phyloP scores from a whole-genome alignment of 768 basidiomycete species.

The Boletus coccyginus region DNA sequence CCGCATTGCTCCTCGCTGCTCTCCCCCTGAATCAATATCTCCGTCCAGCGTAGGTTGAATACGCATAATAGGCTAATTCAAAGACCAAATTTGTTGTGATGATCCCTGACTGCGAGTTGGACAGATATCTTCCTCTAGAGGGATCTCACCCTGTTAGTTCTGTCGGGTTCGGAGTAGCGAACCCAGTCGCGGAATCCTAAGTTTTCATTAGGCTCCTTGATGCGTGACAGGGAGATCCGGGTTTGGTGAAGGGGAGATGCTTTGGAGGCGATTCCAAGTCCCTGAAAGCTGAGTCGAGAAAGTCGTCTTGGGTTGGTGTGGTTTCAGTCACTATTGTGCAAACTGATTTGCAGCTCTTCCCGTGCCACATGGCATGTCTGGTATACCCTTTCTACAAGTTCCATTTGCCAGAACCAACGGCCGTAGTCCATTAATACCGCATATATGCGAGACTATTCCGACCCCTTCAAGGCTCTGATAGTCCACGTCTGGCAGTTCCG shows the following conservation, averaged over 20 bases:
- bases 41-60: not conserved
- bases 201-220: not conserved
- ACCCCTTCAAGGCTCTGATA: slow-evolving; percentile 4
- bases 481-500: slow-evolving; percentile 11
- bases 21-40: not conserved
- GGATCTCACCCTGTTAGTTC: not conserved
- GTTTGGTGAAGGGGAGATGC: not conserved
- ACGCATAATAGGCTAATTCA: too few relatives aligned
- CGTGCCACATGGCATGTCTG: too few relatives aligned
- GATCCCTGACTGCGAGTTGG: too few relatives aligned
- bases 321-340: too few relatives aligned
- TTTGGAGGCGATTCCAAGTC: not conserved
- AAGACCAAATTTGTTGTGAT: too few relatives aligned
- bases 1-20: not conserved
- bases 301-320: too few relatives aligned
- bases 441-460: slow-evolving; percentile 2
- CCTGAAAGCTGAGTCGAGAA: too few relatives aligned
- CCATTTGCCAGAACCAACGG: slow-evolving; percentile 3
- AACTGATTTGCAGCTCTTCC: too few relatives aligned
- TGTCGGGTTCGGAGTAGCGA: not conserved
- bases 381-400: not conserved
- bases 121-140: not conserved
- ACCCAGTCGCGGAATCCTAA: not conserved
- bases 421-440: slow-evolving; percentile 8
- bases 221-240: not conserved